Conservation (phyloP, 2,329 filamentous ascomycete genomes). For the Stagonosporopsis rhizophila region DNA sequence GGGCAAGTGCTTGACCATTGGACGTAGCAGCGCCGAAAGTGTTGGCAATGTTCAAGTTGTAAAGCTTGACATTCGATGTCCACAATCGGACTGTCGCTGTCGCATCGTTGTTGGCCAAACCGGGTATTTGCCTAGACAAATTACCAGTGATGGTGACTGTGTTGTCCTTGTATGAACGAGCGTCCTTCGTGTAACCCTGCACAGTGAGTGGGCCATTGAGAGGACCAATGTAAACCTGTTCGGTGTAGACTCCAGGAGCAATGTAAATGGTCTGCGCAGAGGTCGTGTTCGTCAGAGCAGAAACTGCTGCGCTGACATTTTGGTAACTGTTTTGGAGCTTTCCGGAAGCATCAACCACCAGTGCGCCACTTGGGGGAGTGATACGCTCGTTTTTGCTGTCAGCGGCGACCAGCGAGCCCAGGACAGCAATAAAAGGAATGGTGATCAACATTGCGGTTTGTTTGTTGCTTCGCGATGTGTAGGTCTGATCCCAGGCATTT, state of each 20-base stretch:
- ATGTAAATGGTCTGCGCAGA: conserved; percentile 60
- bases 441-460: conserved; percentile 1
- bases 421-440: not conserved
- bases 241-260: conserved; percentile 62
- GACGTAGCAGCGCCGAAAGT: conserved; percentile 25
- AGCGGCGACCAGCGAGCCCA: conserved; percentile 1
- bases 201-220: conserved; percentile 59
- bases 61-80: conserved; percentile 61
- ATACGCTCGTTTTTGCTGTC: conserved; percentile 22
- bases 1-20: conserved; percentile 55
- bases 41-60: conserved; percentile 66
- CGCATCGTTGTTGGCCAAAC: conserved; percentile 55
- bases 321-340: conserved; percentile 22
- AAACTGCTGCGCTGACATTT: conserved; percentile 27
- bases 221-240: conserved; percentile 62
- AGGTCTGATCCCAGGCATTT: not conserved
- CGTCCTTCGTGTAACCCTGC: conserved; percentile 64
- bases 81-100: conserved; percentile 56
- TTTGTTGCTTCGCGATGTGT: not conserved
- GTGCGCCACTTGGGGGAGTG: conserved; percentile 20
- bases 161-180: conserved; percentile 60
- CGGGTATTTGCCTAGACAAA: conserved; percentile 43
- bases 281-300: conserved; percentile 19
- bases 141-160: conserved; percentile 59
- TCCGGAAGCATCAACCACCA: conserved; percentile 28